Conservation (phyloP, 345 rosid genomes). For the Linum usitatissimum region DNA sequence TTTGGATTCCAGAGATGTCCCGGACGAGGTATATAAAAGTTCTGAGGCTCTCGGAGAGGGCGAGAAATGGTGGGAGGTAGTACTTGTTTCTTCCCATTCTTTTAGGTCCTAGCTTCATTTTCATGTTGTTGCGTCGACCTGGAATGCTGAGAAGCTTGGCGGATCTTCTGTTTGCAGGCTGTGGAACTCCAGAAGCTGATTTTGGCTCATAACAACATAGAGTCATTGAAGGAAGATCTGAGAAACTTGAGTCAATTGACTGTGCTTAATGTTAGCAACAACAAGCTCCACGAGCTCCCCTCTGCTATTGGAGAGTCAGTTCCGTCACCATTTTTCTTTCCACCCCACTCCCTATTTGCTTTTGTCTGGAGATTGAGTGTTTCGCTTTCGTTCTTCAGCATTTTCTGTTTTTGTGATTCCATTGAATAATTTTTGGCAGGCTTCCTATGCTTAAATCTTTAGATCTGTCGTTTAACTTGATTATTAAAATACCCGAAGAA, state of each 20-base stretch:
- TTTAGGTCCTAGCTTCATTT: background rate
- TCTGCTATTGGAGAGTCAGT: conserved; percentile 81
- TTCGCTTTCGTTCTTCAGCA: background rate
- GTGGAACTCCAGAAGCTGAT: conserved; percentile 89
- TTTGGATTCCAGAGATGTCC: conserved; percentile 47
- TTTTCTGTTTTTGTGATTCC: background rate
- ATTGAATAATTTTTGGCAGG: conserved; percentile 29
- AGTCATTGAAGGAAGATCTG: conserved; percentile 63
- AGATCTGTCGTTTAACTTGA: conserved; percentile 65
- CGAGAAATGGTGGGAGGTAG: conserved; percentile 98
- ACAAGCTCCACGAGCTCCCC: conserved; percentile 60
- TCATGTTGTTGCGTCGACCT: conserved; percentile 5
- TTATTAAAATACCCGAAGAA: conserved; percentile 56
- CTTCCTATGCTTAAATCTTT: conserved; percentile 69
- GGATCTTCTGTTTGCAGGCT: conserved; percentile 28
- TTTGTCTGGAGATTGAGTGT: too few relatives aligned
- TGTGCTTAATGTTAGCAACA: conserved; percentile 75
- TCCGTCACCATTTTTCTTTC: background rate
- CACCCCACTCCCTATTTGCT: background rate
- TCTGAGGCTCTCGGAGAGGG: conserved; percentile 57
- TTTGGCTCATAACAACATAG: conserved; percentile 80
- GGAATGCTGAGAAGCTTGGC: background rate
- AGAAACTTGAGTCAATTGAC: conserved; percentile 50
- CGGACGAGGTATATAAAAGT: conserved; percentile 53
- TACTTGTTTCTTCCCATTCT: background rate